Base-by-base conservation (phyloP, 139 green algal genomes). In the Pedinophyceae sp. region DNA sequence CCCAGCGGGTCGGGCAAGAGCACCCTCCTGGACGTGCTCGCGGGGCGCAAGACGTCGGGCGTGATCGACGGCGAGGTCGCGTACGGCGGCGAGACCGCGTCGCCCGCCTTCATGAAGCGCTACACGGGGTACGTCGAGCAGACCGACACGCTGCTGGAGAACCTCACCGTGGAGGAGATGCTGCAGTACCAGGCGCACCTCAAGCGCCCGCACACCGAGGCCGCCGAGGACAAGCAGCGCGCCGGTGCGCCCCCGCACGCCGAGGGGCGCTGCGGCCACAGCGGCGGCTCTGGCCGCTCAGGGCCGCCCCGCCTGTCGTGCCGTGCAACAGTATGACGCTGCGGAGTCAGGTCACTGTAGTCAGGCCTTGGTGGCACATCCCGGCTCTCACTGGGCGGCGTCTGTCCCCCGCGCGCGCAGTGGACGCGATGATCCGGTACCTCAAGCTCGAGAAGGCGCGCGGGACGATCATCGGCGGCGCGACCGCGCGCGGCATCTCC, bases 21-120 rank as follows among this genome's bases (percentile, higher is more conserved):
- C 20, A 86, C 74, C 6, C 66, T 86, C 48, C 67, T 85, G 47
- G 77, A 85, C 52, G 68, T 85, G 29, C 61, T 85, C 43, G 48
- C 77, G 22, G 77, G 77, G 1, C 65, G 73, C 34, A 71, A 71
- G 48, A 30, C 57, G 26, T n/a, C 28, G 25, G 58, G 55, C n/a
- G 43, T 19, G 39, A 38, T 30, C 3, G 24, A 15, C 25, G 67
- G 45, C 19, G 3, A 38, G 16, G 27, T 68, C 22, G 10, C 51
- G n/a, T 52, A 59, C 38, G 55, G 38, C 13, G 61, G 43, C 22
- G 47, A 62, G 47, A 43, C 7, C 10, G 10, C 34, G 34, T 43
- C 34, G 10, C 7, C 7, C 10, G 34, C 34, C 10, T 43, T 43
- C 34, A 7, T 43, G 34, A 7, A 13, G 34, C 34, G 34, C 10